Base-by-base conservation (phyloP, 371 early-diverging fungal species). In the Mortierella sp. region DNA sequence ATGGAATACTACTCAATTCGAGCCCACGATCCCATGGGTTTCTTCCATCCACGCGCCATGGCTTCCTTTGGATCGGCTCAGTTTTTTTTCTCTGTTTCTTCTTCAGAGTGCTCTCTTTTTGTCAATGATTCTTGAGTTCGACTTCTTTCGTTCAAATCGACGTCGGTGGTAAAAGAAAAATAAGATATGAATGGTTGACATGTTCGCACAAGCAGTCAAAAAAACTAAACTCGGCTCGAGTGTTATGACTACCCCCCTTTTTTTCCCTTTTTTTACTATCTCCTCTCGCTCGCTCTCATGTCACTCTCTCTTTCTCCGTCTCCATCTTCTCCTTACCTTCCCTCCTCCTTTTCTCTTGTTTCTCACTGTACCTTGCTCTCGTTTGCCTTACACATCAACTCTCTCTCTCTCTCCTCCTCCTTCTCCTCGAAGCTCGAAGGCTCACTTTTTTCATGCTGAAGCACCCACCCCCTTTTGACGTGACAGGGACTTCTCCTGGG, bases 401-500 rank as follows among this genome's bases (percentile, higher is more conserved):
- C 21, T 0, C 14, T 53, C 61, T 64, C 37, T n/a, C 70, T 24
- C 31, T 13, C 57, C 51, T 28, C 24, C 28, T 46, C n/a, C 51
- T 28, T 46, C 78, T 73, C 69, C 69, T 78, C 40, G 21, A 73
- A 69, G 46, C 50, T 50, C 50, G 3, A 40, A 40, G 13, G 67
- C 55, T 72, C 72, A 46, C n/a, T 51, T 40, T 26, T 57, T 61
- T 59, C 10, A 48, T 51, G 46, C 46, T 78, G 67, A 67, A 10
- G 67, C 40, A 34, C 37, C 37, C 43, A 40, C 73, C 72, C 72
- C 78, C 78, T 78, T 69, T 78, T 64, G 55, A 73, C 74, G 21
- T 73, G 69, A 34, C 70, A 73, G 73, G 74, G 78, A 78, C 69
- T 61, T 48, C 31, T 21, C 26, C 6, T 11, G 10, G 44, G 44